These are phyloP conservation scores for Pseudopediastrum boryanum DNA, from an alignment of 139 green algal species.

Conservation along the genomic window DNA sequence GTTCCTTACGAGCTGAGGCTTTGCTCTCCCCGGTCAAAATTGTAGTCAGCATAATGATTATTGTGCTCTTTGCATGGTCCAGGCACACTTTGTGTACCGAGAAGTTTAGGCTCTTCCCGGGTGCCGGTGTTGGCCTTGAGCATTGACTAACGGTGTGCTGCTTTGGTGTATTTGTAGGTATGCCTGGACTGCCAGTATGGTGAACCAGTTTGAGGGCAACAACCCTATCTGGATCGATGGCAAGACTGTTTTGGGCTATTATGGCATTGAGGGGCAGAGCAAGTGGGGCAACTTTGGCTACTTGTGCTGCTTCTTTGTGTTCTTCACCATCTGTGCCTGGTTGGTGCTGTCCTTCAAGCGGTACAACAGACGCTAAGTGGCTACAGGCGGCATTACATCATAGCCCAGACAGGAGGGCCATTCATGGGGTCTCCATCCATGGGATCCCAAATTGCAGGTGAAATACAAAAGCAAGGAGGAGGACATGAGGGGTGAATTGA, in stretches of 20 bases:
- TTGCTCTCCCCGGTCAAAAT: no score
- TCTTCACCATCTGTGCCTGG: constrained; percentile 59
- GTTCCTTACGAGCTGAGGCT: no score
- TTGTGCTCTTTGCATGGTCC: no score
- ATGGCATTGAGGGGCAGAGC: constrained; percentile 55
- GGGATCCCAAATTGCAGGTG: no score
- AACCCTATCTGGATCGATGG: constrained; percentile 34
- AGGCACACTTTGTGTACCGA: not conserved
- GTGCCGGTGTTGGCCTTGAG: not conserved
- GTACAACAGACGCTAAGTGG: constrained; percentile 48
- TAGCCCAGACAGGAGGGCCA: no score
- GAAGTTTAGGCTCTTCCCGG: not conserved
- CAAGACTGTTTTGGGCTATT: constrained; percentile 62
- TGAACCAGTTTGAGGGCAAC: constrained; percentile 60
- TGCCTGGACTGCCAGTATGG: constrained; percentile 62
- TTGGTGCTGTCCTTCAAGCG: constrained; percentile 57
- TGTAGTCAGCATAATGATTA: no score
- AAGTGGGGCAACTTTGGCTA: constrained; percentile 73
- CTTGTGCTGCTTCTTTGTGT: constrained; percentile 52
- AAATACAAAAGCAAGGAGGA: no score
- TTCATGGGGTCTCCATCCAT: no score
- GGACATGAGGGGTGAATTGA: no score
- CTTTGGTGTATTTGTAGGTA: constrained; percentile 33
- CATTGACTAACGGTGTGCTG: not conserved
- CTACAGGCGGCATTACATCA: no score